Evolutionary conservation across 2,329 filamentous ascomycete genomes (phyloP), one percentile per base, ranked within the genome.

Genomic region (Trichoderma atrobrunneum): DNA sequence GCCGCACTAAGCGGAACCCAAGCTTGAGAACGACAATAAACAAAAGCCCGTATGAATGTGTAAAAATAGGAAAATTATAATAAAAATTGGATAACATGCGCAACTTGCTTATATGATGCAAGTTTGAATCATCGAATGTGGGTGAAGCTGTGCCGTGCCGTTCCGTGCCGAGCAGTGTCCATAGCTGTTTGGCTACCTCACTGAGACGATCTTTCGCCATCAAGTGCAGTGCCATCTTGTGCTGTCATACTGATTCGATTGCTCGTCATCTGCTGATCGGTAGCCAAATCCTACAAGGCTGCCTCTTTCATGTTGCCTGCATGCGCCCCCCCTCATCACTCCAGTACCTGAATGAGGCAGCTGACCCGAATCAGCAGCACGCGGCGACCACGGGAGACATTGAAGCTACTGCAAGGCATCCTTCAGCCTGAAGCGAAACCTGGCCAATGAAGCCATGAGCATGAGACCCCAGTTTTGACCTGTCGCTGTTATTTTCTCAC

Each of bases 1-100:
- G 78, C 78, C 61, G 30, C 67, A 51, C 18, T 72, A 16, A 34
- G 59, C 24, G 62, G 30, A 54, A 51, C 26, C 11, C 32, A 32
- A 12, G 54, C 77, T 34, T 16, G 14, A 68, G 36, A 28, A n/a
- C n/a, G n/a, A n/a, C n/a, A n/a, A 4, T 24, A 10, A 16, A 11
- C 7, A 14, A n/a, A 14, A 7, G 2, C 5, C 16, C 3, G 21
- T 30, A 39, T 24, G 8, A 36, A 59, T n/a, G 2, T 18, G 10
- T 64, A 43, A 60, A n/a, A 11, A 12, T 26, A 14, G 14, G 24
- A 43, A 28, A 57, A 11, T 12, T 51, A n/a, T 14, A 21, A n/a
- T 26, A 28, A 30, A 30, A 43, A 39, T 39, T 16, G 16, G 36
- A 39, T 18, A 39, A 39, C 2, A 16, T 18, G 36, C 36, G 36